Percentiles rank a stretch among this genome's conserved stretches.
Evolutionary conservation across 2,329 filamentous ascomycete genomes (phyloP).

Genomic region (Ceratocystis albifundus): DNA sequence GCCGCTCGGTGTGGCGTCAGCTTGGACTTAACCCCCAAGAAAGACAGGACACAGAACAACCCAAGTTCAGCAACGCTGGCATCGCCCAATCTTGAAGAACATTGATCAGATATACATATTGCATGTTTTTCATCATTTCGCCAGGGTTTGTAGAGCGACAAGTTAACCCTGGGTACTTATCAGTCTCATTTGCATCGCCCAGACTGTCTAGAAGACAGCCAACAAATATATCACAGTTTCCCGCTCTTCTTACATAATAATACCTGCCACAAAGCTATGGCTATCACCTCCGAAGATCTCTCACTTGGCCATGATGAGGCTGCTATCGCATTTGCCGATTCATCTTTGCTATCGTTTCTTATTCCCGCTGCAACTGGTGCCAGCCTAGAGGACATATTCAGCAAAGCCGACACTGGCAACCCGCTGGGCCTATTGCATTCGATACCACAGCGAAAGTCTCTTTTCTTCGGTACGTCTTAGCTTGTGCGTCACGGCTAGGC

Average conservation of each 20-base stretch:
- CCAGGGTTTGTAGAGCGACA: too few relatives aligned
- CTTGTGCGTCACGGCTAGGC: not conserved
- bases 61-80: not conserved
- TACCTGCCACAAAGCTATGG: slow-evolving; percentile 24
- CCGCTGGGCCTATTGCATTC: slow-evolving; percentile 42
- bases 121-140: too few relatives aligned
- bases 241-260: not conserved
- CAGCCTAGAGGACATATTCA: slow-evolving; percentile 42
- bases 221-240: not conserved
- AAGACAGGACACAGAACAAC: not conserved
- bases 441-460: slow-evolving; percentile 49
- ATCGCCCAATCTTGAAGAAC: not conserved
- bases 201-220: not conserved
- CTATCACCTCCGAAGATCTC: slow-evolving; percentile 29
- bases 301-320: slow-evolving; percentile 26
- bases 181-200: too few relatives aligned
- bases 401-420: slow-evolving; percentile 30
- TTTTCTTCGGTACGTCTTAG: slow-evolving; percentile 57
- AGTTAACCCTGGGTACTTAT: too few relatives aligned
- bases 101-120: too few relatives aligned
- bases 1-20: slow-evolving; percentile 2
- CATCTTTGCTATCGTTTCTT: slow-evolving; percentile 49
- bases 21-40: slow-evolving; percentile 2
- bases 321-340: slow-evolving; percentile 42
- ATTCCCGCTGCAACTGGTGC: slow-evolving; percentile 47